phyloP scores from a whole-genome alignment of 257 asterid genomes.

The Plantago major region DNA sequence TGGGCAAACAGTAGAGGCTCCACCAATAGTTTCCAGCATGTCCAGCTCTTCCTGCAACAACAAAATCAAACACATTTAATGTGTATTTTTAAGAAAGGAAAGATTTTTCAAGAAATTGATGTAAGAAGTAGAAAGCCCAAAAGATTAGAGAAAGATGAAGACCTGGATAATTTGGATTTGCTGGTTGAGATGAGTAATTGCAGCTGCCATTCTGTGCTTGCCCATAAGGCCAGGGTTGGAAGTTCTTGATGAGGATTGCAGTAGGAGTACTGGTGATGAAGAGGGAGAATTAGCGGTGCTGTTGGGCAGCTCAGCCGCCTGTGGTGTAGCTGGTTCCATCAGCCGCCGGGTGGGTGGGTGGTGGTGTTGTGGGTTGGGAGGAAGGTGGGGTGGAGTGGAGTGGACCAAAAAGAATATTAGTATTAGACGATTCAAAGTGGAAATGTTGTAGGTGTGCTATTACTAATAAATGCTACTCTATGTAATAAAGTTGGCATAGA shows the following conservation, averaged over 20 bases:
- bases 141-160: neutral
- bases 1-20: conserved; percentile 64
- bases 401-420: too few relatives aligned
- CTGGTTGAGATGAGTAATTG: conserved; percentile 53
- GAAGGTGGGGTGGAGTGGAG: too few relatives aligned
- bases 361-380: too few relatives aligned
- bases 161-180: conserved; percentile 55
- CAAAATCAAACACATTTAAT: neutral
- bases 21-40: conserved; percentile 62
- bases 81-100: neutral
- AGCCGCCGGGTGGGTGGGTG: too few relatives aligned
- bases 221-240: conserved; percentile 33
- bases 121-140: neutral
- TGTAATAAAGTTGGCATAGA: too few relatives aligned
- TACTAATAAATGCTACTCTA: too few relatives aligned
- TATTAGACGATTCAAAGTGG: too few relatives aligned
- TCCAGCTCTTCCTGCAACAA: conserved; percentile 62
- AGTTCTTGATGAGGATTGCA: conserved; percentile 15
- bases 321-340: conserved; percentile 42
- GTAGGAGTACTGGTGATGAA: too few relatives aligned
- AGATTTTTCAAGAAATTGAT: conserved; percentile 6
- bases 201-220: conserved; percentile 53
- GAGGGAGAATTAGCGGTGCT: too few relatives aligned
- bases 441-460: too few relatives aligned
- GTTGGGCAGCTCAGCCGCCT: conserved; percentile 30